Base-by-base conservation (phyloP, 75 land plant species). In the Pinus taeda region DNA sequence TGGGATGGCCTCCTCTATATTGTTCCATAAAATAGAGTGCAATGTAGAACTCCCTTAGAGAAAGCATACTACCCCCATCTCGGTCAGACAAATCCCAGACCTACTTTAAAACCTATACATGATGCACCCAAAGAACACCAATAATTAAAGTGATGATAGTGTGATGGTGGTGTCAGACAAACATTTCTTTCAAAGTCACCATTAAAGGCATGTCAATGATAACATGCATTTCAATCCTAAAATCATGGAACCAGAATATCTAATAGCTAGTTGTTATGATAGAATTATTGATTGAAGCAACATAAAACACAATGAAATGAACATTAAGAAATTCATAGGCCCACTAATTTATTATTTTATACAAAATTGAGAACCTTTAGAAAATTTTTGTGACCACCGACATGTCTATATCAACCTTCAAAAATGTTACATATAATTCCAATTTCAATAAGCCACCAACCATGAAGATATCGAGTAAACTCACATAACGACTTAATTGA, bases 21-120 rank as follows among this genome's bases (percentile, higher is more conserved):
- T 83, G 76, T 60, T 83, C 82, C 79, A 86, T 83, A 42, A 86
- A 75, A 77, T 86, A 86, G 62, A 86, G 57, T 45, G 88, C 83
- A 17, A 74, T 76, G 67, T 83, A 86, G 42, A 86, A 86, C 61
- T 86, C 87, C 39, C 79, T 75, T 60, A 84, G 58, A 24, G 88
- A 86, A 42, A 86, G 76, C 86, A 83, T 83, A 58, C 87, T 83
- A 29, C 83, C 88, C 39, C 74, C 74, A 75, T 86, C 88, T 75
- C 80, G 80, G 53, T 83, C 87, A 6, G 86, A 86, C 60, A 86
- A 81, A 62, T 86, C 83, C 85, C 85, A 83, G 36, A 83, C 78
- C 74, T 83, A 79, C 74, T 84, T 86, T 74, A 1, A 86, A 69
- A 18, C 84, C 87, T 42, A 2, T 5, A 42, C 4, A 42, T 6